These are phyloP conservation scores for Epichloe coenophiala DNA, from an alignment of 2,329 filamentous ascomycete genomes.

Conservation along the genomic window DNA sequence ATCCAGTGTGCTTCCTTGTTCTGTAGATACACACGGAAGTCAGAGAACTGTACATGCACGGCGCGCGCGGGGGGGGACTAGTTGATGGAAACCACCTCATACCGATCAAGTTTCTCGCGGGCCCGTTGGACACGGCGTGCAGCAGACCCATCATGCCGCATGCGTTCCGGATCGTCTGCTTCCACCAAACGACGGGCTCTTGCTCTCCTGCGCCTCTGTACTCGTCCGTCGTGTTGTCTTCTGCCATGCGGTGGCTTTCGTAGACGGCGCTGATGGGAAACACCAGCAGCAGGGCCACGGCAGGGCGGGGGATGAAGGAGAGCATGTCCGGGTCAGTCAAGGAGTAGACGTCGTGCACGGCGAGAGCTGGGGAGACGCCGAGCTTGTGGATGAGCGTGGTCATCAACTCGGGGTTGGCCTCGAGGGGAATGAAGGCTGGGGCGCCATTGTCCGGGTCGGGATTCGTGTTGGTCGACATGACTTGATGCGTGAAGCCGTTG, in stretches of 20 bases:
- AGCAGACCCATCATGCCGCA: conserved; percentile 83
- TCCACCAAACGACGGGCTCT: conserved; percentile 86
- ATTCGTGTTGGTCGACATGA: conserved; percentile 22
- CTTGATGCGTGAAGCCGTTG: not conserved
- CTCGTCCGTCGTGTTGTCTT: conserved; percentile 50
- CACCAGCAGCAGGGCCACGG: conserved; percentile 78
- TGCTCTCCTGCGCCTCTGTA: conserved; percentile 54
- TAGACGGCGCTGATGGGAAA: conserved; percentile 75
- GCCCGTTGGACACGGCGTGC: conserved; percentile 70
- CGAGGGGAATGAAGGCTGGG: conserved; percentile 44
- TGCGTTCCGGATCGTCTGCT: conserved; percentile 86
- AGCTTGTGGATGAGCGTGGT: conserved; percentile 69
- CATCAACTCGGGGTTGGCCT: conserved; percentile 81
- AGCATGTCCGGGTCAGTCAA: conserved; percentile 77
- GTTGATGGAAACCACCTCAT: conserved; percentile 9
- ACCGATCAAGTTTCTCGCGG: conserved; percentile 49
- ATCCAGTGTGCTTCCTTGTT: conserved; percentile 42
- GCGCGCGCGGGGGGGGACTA: too few species aligned
- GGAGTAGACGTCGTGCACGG: conserved; percentile 84
- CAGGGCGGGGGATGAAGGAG: conserved; percentile 75
- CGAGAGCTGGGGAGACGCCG: conserved; percentile 63
- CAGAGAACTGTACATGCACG: not conserved
- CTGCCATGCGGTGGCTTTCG: conserved; percentile 59
- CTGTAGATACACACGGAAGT: conserved; percentile 13
- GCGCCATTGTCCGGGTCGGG: conserved; percentile 25